Conservation (phyloP, 2,329 filamentous ascomycete genomes). For the Pseudogymnoascus sp. region DNA sequence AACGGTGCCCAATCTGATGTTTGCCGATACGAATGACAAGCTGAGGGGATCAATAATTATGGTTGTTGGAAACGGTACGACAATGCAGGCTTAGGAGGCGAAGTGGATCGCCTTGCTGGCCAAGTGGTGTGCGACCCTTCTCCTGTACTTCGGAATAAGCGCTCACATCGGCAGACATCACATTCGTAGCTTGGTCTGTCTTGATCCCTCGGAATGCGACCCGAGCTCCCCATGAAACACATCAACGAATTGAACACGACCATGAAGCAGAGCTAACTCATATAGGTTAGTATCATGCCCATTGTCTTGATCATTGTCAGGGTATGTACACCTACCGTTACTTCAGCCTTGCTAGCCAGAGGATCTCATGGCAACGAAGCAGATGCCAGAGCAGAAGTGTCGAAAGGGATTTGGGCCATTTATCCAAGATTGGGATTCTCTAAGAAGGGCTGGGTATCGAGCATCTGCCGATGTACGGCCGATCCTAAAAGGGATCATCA, state of each 20-base stretch:
- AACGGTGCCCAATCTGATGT: too few relatives aligned
- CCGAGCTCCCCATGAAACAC: too few relatives aligned
- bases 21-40: too few relatives aligned
- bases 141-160: neutral
- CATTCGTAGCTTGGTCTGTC: neutral
- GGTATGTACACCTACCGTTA: neutral
- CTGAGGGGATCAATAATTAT: too few relatives aligned
- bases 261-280: neutral
- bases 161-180: neutral
- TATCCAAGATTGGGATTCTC: too few relatives aligned
- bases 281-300: neutral
- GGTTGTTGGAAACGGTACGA: too few relatives aligned
- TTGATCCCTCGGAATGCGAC: too few relatives aligned
- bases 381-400: too few relatives aligned
- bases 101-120: neutral
- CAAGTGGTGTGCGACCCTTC: neutral
- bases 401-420: too few relatives aligned
- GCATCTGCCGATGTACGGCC: neutral
- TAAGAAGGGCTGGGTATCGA: too few relatives aligned
- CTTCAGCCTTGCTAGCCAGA: neutral
- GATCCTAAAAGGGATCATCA: too few relatives aligned
- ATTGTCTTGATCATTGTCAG: neutral
- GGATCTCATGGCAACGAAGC: neutral
- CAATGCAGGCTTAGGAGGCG: too few relatives aligned
- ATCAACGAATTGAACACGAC: neutral